Conservation (phyloP, 371 early-diverging fungal species). For the Circinella minor region DNA sequence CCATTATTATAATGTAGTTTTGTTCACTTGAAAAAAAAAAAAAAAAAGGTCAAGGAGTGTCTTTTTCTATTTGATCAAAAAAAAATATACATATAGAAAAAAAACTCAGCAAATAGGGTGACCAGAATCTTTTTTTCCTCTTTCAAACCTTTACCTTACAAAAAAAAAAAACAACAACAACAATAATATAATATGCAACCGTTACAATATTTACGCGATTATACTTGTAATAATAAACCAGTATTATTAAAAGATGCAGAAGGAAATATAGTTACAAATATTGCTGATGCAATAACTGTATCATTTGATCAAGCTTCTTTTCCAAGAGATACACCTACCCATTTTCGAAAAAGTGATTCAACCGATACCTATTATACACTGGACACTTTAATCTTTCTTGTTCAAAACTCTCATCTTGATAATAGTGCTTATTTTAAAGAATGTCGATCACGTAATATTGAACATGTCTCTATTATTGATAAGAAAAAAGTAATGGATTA, state of each 20-base stretch:
- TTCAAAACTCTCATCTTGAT: conserved; percentile 64
- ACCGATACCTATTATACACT: conserved; percentile 67
- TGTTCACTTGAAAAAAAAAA: too few relatives aligned
- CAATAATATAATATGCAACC: conserved; percentile 28
- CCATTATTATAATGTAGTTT: too few relatives aligned
- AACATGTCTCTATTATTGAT: conserved; percentile 76
- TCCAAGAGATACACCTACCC: conserved; percentile 63
- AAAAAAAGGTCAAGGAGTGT: too few relatives aligned
- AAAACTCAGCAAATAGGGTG: too few relatives aligned
- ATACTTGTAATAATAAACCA: conserved; percentile 59
- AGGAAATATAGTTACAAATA: conserved; percentile 51
- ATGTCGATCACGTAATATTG: conserved; percentile 64
- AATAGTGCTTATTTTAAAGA: conserved; percentile 77
- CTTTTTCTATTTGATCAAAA: too few relatives aligned
- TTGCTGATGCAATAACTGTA: conserved; percentile 61
- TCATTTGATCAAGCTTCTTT: conserved; percentile 59
- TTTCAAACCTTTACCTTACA: too few relatives aligned
- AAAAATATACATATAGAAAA: too few relatives aligned
- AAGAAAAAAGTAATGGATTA: conserved; percentile 74
- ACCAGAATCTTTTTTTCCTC: too few relatives aligned
- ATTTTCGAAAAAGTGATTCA: conserved; percentile 54
- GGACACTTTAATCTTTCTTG: conserved; percentile 78
- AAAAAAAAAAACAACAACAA: too few relatives aligned
- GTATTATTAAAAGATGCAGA: conserved; percentile 52
- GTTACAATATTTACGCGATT: conserved; percentile 65